Evolutionary conservation across 352 stramenopile species (phyloP), one percentile per base, ranked within the genome.

Genomic region (Pythium pyrilobum): DNA sequence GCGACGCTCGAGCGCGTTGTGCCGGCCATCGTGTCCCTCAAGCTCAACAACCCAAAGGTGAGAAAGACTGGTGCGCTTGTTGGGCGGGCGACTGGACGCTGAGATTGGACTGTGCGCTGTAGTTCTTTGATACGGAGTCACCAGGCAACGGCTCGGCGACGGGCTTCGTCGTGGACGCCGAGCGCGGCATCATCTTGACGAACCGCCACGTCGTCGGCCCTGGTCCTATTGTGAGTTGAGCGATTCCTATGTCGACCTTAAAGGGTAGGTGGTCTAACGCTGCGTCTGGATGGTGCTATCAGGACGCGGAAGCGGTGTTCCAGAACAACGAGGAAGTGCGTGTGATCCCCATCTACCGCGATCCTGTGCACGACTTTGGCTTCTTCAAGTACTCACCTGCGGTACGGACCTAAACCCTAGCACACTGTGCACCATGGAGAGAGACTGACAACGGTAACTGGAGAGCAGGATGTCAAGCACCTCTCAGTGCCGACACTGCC

Each of bases 271-370:
- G n/a, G n/a, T n/a, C n/a, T n/a, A n/a, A n/a, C n/a, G n/a, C n/a
- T n/a, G n/a, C n/a, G n/a, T n/a, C n/a, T 50, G 24, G 41, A 43
- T 42, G 3, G 15, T 31, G n/a, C 9, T 44, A 42, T 60, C 27
- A 95, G 69, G 79, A 93, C 47, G 86, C 87, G 0, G 88, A 97
- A 46, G 88, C 87, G 1, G 80, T 96, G 20, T 97, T 97, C 57
- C 81, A 95, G 60, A 97, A 96, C 68, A 97, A 97, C 58, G 91
- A 97, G 59, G 89, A 97, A 72, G 83, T 97, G 16, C 74, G 84
- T n/a, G 77, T 97, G 34, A 81, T 88, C 39, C 84, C 89, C 5
- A 92, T 97, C 59, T 97, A 97, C 52, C 74, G 86, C 11, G 91
- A 97, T 56, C 91, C 91, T 0, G 82, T 97, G 15, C 91, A 97